Evolutionary conservation across 331 rosid species (phyloP), one percentile per base, ranked within the genome.

Genomic region (Quercus lobata): DNA sequence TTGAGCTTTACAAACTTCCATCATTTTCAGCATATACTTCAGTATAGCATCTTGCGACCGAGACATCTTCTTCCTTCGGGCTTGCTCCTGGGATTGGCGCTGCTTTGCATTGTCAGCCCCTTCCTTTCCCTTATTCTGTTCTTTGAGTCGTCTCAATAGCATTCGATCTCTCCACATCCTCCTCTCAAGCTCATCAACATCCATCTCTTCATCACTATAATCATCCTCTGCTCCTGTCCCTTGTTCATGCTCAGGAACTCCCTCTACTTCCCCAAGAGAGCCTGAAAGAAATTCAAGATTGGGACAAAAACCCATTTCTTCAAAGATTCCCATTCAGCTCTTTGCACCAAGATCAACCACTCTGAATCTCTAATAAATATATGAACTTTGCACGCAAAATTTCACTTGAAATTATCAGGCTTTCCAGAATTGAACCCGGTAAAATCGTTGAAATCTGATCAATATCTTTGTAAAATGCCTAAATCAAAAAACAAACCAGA

Each of bases 11-110:
- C 89, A 86, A n/a, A 83, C 87, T 69, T 86, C 89, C 89, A 86
- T 83, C 89, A 86, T 83, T 70, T 86, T 86, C 79, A 86, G 80
- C 87, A 86, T 83, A 71, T 86, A 86, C 60, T 86, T 86, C 76
- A 86, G 66, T 56, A 86, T 83, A 8, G 87, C 87, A 41, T 86
- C 87, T 70, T 86, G 89, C 8, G 87, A 85, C 71, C 89, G 77
- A 24, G 89, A 86, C 89, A 86, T 86, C 89, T 86, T 86, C 79
- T 86, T 86, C 83, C 89, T 86, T 57, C 85, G 83, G 2, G 89
- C 89, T 63, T 86, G 89, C 69, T 86, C 89, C 78, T 86, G 87
- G 32, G 89, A 86, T 72, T 86, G 89, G 7, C 71, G 73, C 73
- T 86, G 78, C 83, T 74, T 86, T 63, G 83, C 81, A 30, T 18